Evolutionary conservation across 805 yeast species (phyloP).

Genomic region (Sungouiella thailandica): DNA sequence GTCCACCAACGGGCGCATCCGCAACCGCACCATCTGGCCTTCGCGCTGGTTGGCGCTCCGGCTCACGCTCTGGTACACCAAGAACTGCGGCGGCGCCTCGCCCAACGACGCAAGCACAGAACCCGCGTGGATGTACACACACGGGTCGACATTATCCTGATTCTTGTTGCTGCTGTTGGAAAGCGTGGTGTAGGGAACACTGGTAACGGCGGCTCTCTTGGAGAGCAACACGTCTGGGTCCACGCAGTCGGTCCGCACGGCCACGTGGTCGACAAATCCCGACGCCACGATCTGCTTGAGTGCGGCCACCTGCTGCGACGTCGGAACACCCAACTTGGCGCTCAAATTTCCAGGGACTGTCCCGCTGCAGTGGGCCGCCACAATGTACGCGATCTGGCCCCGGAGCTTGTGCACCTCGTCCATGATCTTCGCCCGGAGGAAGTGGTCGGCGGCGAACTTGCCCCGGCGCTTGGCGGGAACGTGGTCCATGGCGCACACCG

Average conservation of each 20-base stretch:
- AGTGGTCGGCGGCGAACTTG: constrained; percentile 54
- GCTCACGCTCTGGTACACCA: constrained; percentile 70
- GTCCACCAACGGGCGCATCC: constrained; percentile 76
- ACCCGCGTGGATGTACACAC: constrained; percentile 75
- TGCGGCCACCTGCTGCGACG: constrained; percentile 63
- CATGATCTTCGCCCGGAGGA: constrained; percentile 74
- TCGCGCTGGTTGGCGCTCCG: constrained; percentile 43
- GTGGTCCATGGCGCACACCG: constrained; percentile 83
- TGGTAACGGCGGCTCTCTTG: constrained; percentile 52
- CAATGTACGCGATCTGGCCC: constrained; percentile 72
- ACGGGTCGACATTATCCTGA: constrained; percentile 39
- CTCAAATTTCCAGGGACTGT: constrained; percentile 43
- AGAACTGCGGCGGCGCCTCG: constrained; percentile 69
- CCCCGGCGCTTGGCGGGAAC: constrained; percentile 45
- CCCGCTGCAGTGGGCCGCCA: constrained; percentile 60
- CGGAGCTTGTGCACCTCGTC: constrained; percentile 80
- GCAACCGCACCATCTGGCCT: constrained; percentile 39
- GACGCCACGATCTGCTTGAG: constrained; percentile 89
- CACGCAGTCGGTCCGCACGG: constrained; percentile 72
- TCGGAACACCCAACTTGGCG: constrained; percentile 55
- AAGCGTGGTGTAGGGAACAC: constrained; percentile 62
- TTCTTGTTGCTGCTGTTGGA: constrained; percentile 42
- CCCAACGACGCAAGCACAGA: constrained; percentile 62
- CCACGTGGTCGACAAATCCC: constrained; percentile 89
- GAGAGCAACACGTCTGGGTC: constrained; percentile 58